These are phyloP conservation scores for Phaeomoniella chlamydospora DNA, from an alignment of 2,329 filamentous ascomycete species.

Conservation along the genomic window DNA sequence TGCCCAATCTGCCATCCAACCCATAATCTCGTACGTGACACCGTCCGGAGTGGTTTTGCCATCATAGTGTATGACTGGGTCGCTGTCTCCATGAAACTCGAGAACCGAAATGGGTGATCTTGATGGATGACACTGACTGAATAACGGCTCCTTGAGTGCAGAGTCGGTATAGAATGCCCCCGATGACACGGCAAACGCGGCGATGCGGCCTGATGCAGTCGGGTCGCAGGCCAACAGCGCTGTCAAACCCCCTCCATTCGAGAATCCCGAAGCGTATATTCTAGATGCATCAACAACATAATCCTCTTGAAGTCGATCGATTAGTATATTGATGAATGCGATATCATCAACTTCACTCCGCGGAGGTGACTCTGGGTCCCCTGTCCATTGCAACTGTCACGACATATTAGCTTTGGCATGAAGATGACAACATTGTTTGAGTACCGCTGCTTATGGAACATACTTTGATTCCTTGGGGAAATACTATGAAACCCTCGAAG, in stretches of 20 bases:
- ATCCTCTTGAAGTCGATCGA: conserved; percentile 19
- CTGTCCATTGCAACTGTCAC: conserved; percentile 1
- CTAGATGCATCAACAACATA: conserved; percentile 30
- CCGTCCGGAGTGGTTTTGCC: conserved; percentile 13
- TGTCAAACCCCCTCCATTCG: conserved; percentile 38
- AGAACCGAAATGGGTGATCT: conserved; percentile 21
- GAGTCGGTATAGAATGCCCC: conserved; percentile 28
- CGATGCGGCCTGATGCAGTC: conserved; percentile 24
- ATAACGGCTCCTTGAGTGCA: conserved; percentile 7
- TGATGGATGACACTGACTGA: conserved; percentile 13
- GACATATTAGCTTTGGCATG: background rate
- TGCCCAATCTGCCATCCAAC: conserved; percentile 1
- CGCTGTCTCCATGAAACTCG: conserved; percentile 23
- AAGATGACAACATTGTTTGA: background rate
- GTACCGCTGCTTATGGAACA: too few species aligned
- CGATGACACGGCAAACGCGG: conserved; percentile 34
- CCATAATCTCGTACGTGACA: conserved; percentile 5
- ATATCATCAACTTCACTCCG: conserved; percentile 1
- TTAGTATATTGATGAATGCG: conserved; percentile 1
- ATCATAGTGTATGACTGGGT: conserved; percentile 9
- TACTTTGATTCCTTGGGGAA: background rate
- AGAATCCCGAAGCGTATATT: conserved; percentile 35
- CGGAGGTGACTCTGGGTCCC: conserved; percentile 1
- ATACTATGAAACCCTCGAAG: background rate
- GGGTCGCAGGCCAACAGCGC: conserved; percentile 32